A percentile compares a stretch with the other conserved stretches of the same genome.
Evolutionary conservation across 257 asterid species (phyloP).

Genomic region (Lycium barbarum): DNA sequence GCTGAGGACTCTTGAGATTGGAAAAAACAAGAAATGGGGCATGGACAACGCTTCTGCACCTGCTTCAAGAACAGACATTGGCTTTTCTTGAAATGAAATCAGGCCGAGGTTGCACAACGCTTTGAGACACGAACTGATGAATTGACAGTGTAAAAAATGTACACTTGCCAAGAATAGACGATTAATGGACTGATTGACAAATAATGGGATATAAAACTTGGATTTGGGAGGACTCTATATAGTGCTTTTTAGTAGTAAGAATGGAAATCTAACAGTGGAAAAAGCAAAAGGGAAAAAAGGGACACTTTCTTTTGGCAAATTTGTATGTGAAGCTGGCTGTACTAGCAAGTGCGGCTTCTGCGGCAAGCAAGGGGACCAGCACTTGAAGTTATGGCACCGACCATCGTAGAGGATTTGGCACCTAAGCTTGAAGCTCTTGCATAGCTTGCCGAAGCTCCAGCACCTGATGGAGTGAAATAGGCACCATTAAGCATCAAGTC

Average conservation of each 20-base stretch:
- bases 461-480: slow-evolving; percentile 89
- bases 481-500: slow-evolving; percentile 94
- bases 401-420: slow-evolving; percentile 92
- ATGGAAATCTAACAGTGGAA: slow-evolving; percentile 23
- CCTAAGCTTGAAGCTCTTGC: slow-evolving; percentile 98
- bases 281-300: slow-evolving; percentile 26
- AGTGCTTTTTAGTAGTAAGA: slow-evolving; percentile 6
- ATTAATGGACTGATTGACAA: slow-evolving; percentile 33
- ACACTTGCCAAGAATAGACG: slow-evolving; percentile 65
- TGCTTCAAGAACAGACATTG: slow-evolving; percentile 43
- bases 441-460: slow-evolving; percentile 91
- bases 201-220: slow-evolving; percentile 46
- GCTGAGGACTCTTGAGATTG: slow-evolving; percentile 28
- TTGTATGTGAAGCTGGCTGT: slow-evolving; percentile 28
- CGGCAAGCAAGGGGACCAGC: slow-evolving; percentile 86
- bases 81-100: slow-evolving; percentile 52
- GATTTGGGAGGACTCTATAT: slow-evolving; percentile 34
- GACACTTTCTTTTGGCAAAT: slow-evolving; percentile 33
- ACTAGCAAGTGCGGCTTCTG: slow-evolving; percentile 74
- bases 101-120: slow-evolving; percentile 93
- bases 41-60: slow-evolving; percentile 93
- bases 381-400: slow-evolving; percentile 70
- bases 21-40: slow-evolving; percentile 24
- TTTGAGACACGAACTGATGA: slow-evolving; percentile 37
- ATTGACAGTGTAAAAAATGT: slow-evolving; percentile 81